Conservation (phyloP, 306 rosid genomes). For the Mimosa pudica region DNA sequence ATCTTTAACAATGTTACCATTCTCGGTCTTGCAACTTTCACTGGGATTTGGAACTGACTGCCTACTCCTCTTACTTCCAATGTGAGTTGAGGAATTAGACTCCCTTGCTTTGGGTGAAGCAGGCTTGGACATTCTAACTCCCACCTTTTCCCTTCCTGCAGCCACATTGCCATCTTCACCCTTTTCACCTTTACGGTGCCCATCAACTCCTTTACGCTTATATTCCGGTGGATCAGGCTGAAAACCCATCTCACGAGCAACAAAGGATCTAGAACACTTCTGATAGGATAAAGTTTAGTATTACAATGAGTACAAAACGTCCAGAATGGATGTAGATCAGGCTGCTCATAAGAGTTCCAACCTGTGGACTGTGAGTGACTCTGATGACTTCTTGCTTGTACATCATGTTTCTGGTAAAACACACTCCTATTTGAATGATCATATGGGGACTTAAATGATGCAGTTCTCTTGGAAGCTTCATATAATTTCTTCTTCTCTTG, state of each 20-base stretch:
- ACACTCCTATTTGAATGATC: conserved; percentile 40
- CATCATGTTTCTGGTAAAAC: conserved; percentile 28
- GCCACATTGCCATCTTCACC: conserved; percentile 37
- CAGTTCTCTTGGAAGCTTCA: conserved; percentile 35
- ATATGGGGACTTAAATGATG: conserved; percentile 42
- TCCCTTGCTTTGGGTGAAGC: conserved; percentile 46
- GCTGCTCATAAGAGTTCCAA: conserved; percentile 39
- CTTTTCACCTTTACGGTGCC: conserved; percentile 38
- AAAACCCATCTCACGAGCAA: conserved; percentile 51
- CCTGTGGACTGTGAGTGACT: conserved; percentile 42
- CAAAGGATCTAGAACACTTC: conserved; percentile 50
- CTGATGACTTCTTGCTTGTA: conserved; percentile 38
- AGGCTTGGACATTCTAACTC: conserved; percentile 39
- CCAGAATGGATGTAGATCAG: conserved; percentile 60
- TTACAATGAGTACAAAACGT: conserved; percentile 65
- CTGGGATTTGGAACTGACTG: conserved; percentile 40
- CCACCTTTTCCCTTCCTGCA: conserved; percentile 41
- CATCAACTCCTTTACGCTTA: conserved; percentile 36
- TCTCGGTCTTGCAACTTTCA: conserved; percentile 39
- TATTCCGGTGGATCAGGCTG: conserved; percentile 39
- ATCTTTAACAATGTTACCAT: conserved; percentile 32
- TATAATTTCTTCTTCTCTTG: conserved; percentile 50
- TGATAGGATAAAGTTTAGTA: conserved; percentile 55
- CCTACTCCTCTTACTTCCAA: conserved; percentile 55
- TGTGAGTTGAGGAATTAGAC: conserved; percentile 36